These are phyloP conservation scores for Digitaria exilis DNA, from an alignment of 202 grass and related monocot species.

Conservation along the genomic window DNA sequence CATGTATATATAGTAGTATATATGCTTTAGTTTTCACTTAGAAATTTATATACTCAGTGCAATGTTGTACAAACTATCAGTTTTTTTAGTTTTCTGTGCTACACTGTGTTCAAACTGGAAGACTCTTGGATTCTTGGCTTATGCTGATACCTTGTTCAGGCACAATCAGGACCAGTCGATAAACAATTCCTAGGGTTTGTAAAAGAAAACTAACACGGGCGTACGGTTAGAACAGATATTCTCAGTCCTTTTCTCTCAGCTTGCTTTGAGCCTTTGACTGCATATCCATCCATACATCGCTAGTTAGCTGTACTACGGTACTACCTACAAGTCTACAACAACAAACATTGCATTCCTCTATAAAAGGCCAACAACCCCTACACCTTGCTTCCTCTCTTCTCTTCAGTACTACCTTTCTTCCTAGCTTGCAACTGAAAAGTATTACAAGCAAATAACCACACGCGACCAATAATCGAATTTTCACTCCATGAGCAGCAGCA, in stretches of 20 bases:
- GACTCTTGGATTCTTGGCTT: conserved; percentile 26
- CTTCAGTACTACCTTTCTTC: neutral
- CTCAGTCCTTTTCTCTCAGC: conserved; percentile 24
- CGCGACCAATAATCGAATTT: neutral
- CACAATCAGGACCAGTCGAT: conserved; percentile 27
- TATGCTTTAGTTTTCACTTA: too few relatives aligned
- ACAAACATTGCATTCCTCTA: conserved; percentile 13
- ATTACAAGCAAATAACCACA: neutral
- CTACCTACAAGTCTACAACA: too few relatives aligned
- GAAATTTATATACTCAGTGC: too few relatives aligned
- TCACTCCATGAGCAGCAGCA: neutral
- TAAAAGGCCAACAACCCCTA: conserved; percentile 32
- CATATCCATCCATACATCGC: conserved; percentile 20
- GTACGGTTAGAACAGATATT: conserved; percentile 52
- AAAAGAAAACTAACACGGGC: conserved; percentile 37
- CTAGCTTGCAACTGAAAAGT: neutral
- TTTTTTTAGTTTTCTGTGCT: too few relatives aligned
- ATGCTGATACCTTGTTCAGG: conserved; percentile 6
- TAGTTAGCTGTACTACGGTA: neutral
- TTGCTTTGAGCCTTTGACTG: conserved; percentile 58
- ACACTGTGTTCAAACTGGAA: neutral
- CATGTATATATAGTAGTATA: too few relatives aligned
- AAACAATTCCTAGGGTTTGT: conserved; percentile 52
- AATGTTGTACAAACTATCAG: too few relatives aligned
- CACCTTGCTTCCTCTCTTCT: neutral